These are phyloP conservation scores for Cladosporium velox DNA, from an alignment of 2,329 filamentous ascomycete species.

Conservation along the genomic window DNA sequence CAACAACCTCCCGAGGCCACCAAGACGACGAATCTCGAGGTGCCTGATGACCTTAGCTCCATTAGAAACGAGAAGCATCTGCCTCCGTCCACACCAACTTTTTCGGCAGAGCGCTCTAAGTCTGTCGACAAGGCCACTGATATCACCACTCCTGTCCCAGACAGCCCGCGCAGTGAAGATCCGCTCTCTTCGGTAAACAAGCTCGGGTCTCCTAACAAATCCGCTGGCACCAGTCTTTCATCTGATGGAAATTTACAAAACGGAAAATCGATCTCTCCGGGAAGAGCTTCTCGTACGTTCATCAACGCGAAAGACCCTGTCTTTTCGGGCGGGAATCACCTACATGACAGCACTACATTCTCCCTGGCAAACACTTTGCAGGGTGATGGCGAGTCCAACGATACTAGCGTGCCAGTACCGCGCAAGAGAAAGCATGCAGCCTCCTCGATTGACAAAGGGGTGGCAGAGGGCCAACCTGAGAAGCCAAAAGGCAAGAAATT, in stretches of 20 bases:
- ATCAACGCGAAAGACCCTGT: not conserved
- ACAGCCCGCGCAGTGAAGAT: not conserved
- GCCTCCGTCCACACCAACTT: not conserved
- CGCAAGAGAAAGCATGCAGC: not conserved
- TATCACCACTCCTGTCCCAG: not conserved
- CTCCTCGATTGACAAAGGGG: not conserved
- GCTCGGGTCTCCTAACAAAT: not conserved
- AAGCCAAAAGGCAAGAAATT: too few species aligned
- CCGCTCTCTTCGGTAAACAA: not conserved
- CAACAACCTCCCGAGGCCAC: not conserved
- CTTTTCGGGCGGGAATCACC: not conserved
- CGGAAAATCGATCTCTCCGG: too few species aligned
- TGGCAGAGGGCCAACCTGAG: too few species aligned
- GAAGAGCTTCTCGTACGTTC: not conserved
- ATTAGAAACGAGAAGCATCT: not conserved
- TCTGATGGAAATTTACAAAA: not conserved
- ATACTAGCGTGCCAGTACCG: not conserved
- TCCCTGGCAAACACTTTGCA: not conserved
- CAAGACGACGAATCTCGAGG: not conserved
- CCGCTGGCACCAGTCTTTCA: not conserved
- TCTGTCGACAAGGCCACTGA: not conserved
- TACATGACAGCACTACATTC: not conserved
- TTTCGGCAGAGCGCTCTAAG: not conserved
- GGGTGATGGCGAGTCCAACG: not conserved
- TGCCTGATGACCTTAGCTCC: not conserved